Evolutionary conservation across 352 stramenopile species (phyloP), one percentile per base, ranked within the genome.

Genomic region (Pythium biforme): DNA sequence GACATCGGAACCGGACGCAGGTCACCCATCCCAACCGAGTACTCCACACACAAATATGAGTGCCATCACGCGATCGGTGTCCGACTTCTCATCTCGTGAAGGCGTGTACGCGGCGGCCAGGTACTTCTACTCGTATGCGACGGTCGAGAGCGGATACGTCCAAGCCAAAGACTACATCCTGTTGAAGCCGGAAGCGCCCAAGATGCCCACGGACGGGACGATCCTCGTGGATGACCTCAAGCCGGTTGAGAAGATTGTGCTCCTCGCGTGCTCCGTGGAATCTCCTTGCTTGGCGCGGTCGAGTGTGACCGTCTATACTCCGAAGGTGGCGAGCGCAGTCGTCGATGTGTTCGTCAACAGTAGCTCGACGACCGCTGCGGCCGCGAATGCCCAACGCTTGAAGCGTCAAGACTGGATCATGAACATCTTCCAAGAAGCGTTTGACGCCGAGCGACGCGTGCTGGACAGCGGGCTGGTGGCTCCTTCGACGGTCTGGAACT

Each of bases 401-500:
- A 79, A 79, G 49, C 66, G 70, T 43, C 29, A n/a, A 7, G 19
- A 61, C n/a, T 76, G 81, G 26, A 19, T 84, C 14, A 58, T 72
- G 26, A 53, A 65, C 8, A 76, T 86, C 53, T 45, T 74, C 20
- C 15, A 67, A 26, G 54, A 73, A 7, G 77, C 74, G 0, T 86
- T 88, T 56, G 63, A 77, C 45, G 72, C 70, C 4, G 81, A 90
- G 26, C 22, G 33, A 20, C 61, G 66, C 43, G 74, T 69, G 31
- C 64, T 90, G 15, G 54, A 64, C 0, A 64, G 71, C 41, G 81
- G 81, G 22, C 55, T 91, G 4, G 69, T 81, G 53, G 64, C 76
- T 0, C 78, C 81, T 8, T 91, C 81, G 15, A 89, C 79, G 0
- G 74, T 76, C 10, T 89, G 79, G 81, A 85, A 85, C 51, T 84